Evolutionary conservation across 2,329 filamentous ascomycete species (phyloP), one percentile per base, ranked within the genome.

Genomic region (Colletotrichum sidae): DNA sequence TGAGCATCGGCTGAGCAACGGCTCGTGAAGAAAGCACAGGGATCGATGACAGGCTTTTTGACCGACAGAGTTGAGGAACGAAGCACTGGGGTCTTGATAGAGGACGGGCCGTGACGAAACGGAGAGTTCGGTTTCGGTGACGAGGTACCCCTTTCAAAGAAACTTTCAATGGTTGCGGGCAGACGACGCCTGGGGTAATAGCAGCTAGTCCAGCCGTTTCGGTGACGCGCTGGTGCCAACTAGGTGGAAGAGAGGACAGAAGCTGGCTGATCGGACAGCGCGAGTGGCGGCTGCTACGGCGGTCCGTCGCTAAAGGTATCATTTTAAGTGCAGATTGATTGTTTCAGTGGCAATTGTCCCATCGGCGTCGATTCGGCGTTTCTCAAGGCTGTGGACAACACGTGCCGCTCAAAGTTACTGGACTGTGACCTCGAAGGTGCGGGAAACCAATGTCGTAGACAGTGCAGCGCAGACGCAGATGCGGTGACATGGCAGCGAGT

Each of bases 331-430:
- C 50, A 58, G 55, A 55, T 54, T 65, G 60, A 51, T 45, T 65
- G 64, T 67, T 67, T 65, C 64, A 67, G 64, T 34, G 60, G 44
- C 50, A 64, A 51, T 60, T 65, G 54, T n/a, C 4, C n/a, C 8
- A 60, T 71, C 69, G 69, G 69, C 69, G 67, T 66, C 54, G 68
- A 57, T 67, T 70, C 69, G 69, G 69, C 68, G 51, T 60, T 69
- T 68, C 63, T 70, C 56, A 57, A 62, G 59, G 44, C 51, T 52
- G 63, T 47, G 56, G 61, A 53, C 62, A 60, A 57, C 46, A 59
- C 39, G 66, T 55, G 55, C 39, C 49, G 54, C 64, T 33, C 49
- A 65, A 59, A 54, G 6, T 38, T 44, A 56, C 6, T 55, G 45
- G 56, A 55, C 44, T 66, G 63, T 39, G 63, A 57, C 63, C 58